phyloP scores from a whole-genome alignment of 495 filamentous ascomycete genomes.

The Cercophora sp. region DNA sequence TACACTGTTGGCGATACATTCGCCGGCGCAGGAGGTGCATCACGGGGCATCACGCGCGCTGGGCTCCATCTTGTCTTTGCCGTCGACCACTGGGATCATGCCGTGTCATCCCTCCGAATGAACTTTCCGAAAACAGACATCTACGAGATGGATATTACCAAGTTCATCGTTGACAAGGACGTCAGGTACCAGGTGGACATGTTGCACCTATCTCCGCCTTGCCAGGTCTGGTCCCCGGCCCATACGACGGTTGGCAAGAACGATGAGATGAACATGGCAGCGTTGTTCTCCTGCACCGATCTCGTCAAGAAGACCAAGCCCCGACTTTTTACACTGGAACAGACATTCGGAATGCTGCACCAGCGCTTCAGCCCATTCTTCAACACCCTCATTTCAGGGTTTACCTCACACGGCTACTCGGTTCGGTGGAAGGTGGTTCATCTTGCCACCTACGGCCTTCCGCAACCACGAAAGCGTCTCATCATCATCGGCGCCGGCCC shows the following conservation, averaged over 20 bases:
- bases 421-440: conserved; percentile 52
- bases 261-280: conserved; percentile 71
- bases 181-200: conserved; percentile 56
- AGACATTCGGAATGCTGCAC: conserved; percentile 65
- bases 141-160: conserved; percentile 42
- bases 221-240: conserved; percentile 75
- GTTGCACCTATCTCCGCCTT: conserved; percentile 78
- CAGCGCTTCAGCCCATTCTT: conserved; percentile 51
- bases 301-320: conserved; percentile 60
- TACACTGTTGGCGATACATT: conserved; percentile 72
- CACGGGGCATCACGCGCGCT: conserved; percentile 61
- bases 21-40: conserved; percentile 73
- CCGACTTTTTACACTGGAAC: conserved; percentile 76
- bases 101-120: conserved; percentile 50
- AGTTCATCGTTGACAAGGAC: conserved; percentile 39
- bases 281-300: conserved; percentile 59
- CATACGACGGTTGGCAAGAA: conserved; percentile 62
- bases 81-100: conserved; percentile 56
- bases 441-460: conserved; percentile 44
- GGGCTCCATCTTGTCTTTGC: conserved; percentile 58
- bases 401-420: conserved; percentile 65
- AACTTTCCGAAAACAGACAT: conserved; percentile 55
- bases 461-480: conserved; percentile 49
- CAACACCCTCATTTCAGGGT: conserved; percentile 56
- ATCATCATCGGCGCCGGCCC: conserved; percentile 77